Conservation (phyloP, 768 basidiomycete species). For the Dacryopinax primogenitus region DNA sequence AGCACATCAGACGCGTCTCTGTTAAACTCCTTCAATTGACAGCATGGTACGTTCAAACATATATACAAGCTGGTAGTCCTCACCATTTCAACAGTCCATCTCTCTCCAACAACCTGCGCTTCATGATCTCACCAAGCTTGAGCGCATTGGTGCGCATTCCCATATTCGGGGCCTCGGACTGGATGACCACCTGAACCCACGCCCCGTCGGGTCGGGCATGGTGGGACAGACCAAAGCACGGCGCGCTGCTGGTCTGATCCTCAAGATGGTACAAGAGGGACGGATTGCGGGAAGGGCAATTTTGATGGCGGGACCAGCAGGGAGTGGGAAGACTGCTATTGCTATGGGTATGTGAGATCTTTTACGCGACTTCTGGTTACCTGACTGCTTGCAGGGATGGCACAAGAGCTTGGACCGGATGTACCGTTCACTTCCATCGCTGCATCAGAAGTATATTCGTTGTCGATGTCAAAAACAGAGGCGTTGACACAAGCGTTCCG, state of each 20-base stretch:
- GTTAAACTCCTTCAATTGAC: not conserved
- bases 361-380: not conserved
- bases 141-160: slow-evolving; percentile 85
- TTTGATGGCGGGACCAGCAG: slow-evolving; percentile 93
- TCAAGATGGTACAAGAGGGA: slow-evolving; percentile 96
- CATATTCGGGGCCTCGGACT: slow-evolving; percentile 93
- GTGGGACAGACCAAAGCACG: slow-evolving; percentile 93
- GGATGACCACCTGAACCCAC: slow-evolving; percentile 81
- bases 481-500: slow-evolving; percentile 93
- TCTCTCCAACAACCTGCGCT: slow-evolving; percentile 37
- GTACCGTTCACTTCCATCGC: slow-evolving; percentile 98
- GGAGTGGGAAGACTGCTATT: slow-evolving; percentile 96
- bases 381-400: slow-evolving; percentile 57
- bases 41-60: not conserved
- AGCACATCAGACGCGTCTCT: not conserved
- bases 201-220: slow-evolving; percentile 84
- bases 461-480: slow-evolving; percentile 98
- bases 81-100: not conserved
- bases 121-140: slow-evolving; percentile 82
- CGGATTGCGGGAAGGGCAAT: slow-evolving; percentile 91
- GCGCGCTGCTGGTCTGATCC: slow-evolving; percentile 92
- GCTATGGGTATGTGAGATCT: slow-evolving; percentile 58
- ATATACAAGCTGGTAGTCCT: not conserved
- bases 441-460: slow-evolving; percentile 93
- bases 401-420: slow-evolving; percentile 83